A percentile compares a stretch with the other conserved stretches of the same genome.
These are phyloP conservation scores for Thalassiosira livingstoniorum DNA, from an alignment of 352 stramenopile species.

Conservation along the genomic window DNA sequence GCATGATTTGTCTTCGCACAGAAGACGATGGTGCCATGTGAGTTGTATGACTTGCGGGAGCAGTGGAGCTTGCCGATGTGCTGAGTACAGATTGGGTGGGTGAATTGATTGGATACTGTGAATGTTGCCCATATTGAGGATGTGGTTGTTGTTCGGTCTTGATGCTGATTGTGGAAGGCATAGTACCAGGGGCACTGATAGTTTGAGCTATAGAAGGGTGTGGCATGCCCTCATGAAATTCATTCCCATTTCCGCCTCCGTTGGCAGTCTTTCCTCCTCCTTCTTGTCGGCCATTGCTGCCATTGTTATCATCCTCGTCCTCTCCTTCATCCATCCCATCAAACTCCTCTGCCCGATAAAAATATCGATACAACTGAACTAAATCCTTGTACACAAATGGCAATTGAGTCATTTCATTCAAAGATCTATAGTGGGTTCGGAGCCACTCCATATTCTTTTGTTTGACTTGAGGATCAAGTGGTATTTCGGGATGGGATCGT, in stretches of 20 bases:
- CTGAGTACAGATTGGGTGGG: not conserved
- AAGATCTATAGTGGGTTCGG: conserved; percentile 64
- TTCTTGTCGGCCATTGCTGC: conserved; percentile 16
- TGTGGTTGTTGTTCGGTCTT: not conserved
- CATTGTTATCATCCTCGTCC: not conserved
- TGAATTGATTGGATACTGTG: not conserved
- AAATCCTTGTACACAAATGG: conserved; percentile 79
- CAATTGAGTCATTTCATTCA: conserved; percentile 73
- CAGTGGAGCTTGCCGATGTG: conserved; percentile 17
- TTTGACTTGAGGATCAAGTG: conserved; percentile 56
- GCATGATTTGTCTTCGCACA: conserved; percentile 2
- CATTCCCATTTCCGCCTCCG: conserved; percentile 8
- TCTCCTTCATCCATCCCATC: conserved; percentile 23
- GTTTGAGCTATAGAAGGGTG: no score
- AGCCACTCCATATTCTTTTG: conserved; percentile 78
- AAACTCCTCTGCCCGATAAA: conserved; percentile 70
- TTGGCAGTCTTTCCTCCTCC: conserved; percentile 19
- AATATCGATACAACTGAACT: conserved; percentile 79
- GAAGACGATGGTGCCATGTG: no score
- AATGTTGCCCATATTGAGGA: no score
- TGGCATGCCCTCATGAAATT: no score
- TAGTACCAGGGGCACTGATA: no score
- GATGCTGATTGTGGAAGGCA: conserved; percentile 9
- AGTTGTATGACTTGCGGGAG: no score
- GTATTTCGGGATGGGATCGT: conserved; percentile 39